Evolutionary conservation across 2,329 filamentous ascomycete species (phyloP), one percentile per base, ranked within the genome.

Genomic region (Fusarium heterosporum): DNA sequence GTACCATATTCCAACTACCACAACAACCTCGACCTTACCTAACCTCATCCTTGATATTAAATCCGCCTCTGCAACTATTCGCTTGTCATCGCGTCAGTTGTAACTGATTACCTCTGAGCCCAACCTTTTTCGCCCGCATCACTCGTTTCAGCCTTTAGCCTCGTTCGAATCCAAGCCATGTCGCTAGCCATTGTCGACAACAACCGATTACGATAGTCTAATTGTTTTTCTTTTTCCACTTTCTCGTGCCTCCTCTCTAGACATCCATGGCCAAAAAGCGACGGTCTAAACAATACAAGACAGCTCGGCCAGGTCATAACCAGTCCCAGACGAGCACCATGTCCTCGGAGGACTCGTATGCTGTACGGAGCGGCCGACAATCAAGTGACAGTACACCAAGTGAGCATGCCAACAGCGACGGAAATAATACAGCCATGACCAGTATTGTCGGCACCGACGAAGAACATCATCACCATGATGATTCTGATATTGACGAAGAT

Each of bases 211-310:
- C 64, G 57, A 73, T 70, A 72, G 55, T 55, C n/a, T 64, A 48
- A 12, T 38, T 47, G 25, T 38, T 41, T 8, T 51, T 34, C 12
- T 45, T 36, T 26, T 22, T 16, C 16, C n/a, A 32, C 43, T 30
- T 12, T 25, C 19, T 43, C 17, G 25, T 43, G 52, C 49, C 34
- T 28, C 25, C 48, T 55, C 55, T 43, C 51, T 46, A 55, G 41
- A 52, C 59, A 32, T 76, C 77, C 34, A 83, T 78, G 58, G 76
- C 81, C 54, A 76, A 72, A 54, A 76, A 73, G 61, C 74, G 73
- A 55, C 74, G 74, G 47, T 60, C 65, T 30, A 74, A 74, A 58
- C 75, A 71, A 61, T 66, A 67, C 58, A 73, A 70, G 66, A 71
- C 64, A 59, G 65, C 71, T 52, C 67, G 66, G 51, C 58, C 52